Conservation (phyloP, 176 grass and related monocot genomes). For the Oryza australiensis region DNA sequence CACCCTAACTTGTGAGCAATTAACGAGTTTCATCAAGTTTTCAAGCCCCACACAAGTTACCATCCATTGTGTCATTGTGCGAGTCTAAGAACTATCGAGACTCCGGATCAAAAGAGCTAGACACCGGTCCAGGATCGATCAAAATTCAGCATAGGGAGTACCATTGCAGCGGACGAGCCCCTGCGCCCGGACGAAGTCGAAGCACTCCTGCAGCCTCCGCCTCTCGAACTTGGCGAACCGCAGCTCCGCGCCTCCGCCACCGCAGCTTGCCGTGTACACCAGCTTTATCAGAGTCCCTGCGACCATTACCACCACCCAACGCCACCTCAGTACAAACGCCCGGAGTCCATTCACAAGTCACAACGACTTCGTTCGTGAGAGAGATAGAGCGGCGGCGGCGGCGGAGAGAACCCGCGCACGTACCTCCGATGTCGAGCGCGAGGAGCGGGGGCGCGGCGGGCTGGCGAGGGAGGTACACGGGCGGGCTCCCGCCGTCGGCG, state of each 20-base stretch:
- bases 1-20: neutral
- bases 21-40: neutral
- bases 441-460: slow-evolving; percentile 60
- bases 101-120: neutral
- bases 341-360: too few relatives aligned
- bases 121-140: too few relatives aligned
- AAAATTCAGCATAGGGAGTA: neutral
- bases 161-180: slow-evolving; percentile 60
- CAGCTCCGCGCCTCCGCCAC: slow-evolving; percentile 56
- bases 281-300: slow-evolving; percentile 93
- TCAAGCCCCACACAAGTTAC: too few relatives aligned
- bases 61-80: neutral
- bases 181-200: slow-evolving; percentile 57
- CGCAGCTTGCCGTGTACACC: slow-evolving; percentile 66
- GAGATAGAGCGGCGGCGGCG: too few relatives aligned
- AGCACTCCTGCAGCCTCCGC: slow-evolving; percentile 73
- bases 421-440: slow-evolving; percentile 90
- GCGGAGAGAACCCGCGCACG: too few relatives aligned
- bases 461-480: slow-evolving; percentile 79
- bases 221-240: slow-evolving; percentile 86
- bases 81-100: neutral
- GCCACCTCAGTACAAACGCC: too few relatives aligned
- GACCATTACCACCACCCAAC: neutral
- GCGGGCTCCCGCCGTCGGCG: slow-evolving; percentile 48
- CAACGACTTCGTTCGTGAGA: too few relatives aligned